Evolutionary conservation across 148 eudicot species (phyloP).

Genomic region (Rhododendron ferrugineum): DNA sequence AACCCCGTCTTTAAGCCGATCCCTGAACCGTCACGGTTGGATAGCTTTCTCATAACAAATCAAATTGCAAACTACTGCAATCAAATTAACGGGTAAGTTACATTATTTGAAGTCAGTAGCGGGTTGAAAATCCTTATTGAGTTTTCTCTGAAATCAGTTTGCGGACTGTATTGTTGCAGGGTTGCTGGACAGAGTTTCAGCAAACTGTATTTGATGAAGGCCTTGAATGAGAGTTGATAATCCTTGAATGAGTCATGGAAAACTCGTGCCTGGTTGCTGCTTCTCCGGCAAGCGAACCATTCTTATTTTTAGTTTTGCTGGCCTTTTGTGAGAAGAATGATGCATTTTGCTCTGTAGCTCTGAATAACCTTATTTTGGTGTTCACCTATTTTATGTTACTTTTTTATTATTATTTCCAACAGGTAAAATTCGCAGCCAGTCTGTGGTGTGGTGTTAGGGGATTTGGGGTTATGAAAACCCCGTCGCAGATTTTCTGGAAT

Average conservation of each 20-base stretch:
- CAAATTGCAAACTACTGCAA: slow-evolving; percentile 89
- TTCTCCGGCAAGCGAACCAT: neutral
- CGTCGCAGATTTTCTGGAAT: neutral
- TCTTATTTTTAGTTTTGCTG: neutral
- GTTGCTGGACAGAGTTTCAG: slow-evolving; percentile 94
- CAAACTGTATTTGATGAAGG: slow-evolving; percentile 71
- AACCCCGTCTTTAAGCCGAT: slow-evolving; percentile 70
- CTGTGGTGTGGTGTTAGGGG: neutral
- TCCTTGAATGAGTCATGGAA: neutral
- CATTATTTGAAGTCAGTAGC: neutral
- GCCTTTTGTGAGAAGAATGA: neutral
- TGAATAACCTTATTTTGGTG: neutral
- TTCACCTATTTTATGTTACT: neutral
- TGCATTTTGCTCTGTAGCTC: neutral
- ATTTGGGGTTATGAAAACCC: neutral
- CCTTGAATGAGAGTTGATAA: slow-evolving; percentile 66
- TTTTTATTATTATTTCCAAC: neutral
- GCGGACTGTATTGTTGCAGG: slow-evolving; percentile 37
- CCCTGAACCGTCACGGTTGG: slow-evolving; percentile 83
- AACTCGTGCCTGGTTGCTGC: neutral
- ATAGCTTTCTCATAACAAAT: slow-evolving; percentile 90
- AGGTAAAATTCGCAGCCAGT: neutral
- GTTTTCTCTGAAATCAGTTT: neutral
- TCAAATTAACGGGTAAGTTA: slow-evolving; percentile 83
- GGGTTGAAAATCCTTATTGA: neutral